phyloP scores from a whole-genome alignment of 768 basidiomycete genomes.

The Mycena filopes region DNA sequence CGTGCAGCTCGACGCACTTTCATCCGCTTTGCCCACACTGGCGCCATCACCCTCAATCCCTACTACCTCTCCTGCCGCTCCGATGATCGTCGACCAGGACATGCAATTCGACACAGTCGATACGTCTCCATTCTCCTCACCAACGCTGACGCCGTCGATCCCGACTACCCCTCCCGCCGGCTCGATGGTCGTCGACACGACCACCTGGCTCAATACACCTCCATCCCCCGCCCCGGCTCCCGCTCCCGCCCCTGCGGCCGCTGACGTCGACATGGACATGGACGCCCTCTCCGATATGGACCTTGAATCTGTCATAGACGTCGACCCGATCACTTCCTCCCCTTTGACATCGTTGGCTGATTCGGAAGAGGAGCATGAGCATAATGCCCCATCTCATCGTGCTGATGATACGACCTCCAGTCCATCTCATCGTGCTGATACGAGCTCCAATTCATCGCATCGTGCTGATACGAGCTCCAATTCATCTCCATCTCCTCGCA shows the following conservation, averaged over 20 bases:
- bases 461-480: slow-evolving; percentile 12
- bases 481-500: slow-evolving; percentile 10
- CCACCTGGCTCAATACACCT: background rate
- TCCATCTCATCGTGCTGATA: slow-evolving; percentile 27
- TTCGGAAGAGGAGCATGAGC: background rate
- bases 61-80: background rate
- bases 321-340: background rate
- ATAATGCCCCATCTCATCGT: background rate
- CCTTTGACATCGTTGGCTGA: slow-evolving; percentile 8
- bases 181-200: background rate
- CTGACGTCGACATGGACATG: background rate
- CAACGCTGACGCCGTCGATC: too few species aligned
- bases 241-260: background rate
- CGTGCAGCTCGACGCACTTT: background rate
- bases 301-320: too few species aligned
- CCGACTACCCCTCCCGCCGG: background rate
- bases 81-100: background rate
- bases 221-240: background rate
- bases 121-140: too few species aligned
- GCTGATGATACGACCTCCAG: background rate
- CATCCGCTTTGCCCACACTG: background rate
- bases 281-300: background rate
- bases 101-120: too few species aligned
- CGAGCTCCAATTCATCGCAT: slow-evolving; percentile 32
- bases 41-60: background rate